Percentiles rank a stretch among this genome's conserved stretches.
phyloP scores from a whole-genome alignment of 2,329 filamentous ascomycete species.

The Dryadomyces quercivorus region DNA sequence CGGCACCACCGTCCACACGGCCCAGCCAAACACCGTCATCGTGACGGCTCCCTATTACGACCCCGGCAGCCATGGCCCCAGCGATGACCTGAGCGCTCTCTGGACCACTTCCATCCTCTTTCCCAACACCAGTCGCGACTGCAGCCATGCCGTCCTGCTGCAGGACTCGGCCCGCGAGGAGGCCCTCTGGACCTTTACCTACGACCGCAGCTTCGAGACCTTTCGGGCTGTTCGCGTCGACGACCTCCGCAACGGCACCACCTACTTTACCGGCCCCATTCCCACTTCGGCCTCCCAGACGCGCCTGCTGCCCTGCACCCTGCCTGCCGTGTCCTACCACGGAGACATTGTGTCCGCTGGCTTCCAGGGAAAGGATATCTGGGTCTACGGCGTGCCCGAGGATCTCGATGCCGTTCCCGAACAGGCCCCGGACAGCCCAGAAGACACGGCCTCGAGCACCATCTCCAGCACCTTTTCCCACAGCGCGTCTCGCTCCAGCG shows the following conservation, averaged over 20 bases:
- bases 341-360: slow-evolving; percentile 64
- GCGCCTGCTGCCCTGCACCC: slow-evolving; percentile 54
- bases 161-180: slow-evolving; percentile 50
- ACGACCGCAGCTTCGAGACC: slow-evolving; percentile 63
- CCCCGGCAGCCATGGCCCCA: slow-evolving; percentile 51
- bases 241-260: slow-evolving; percentile 62
- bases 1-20: slow-evolving; percentile 56
- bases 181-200: slow-evolving; percentile 65
- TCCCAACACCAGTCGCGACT: slow-evolving; percentile 67
- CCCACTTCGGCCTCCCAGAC: slow-evolving; percentile 37
- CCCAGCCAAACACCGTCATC: slow-evolving; percentile 58
- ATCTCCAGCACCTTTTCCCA: slow-evolving; percentile 12
- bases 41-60: slow-evolving; percentile 72
- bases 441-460: background rate
- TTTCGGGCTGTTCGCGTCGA: slow-evolving; percentile 68
- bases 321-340: slow-evolving; percentile 55
- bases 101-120: slow-evolving; percentile 84
- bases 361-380: slow-evolving; percentile 60
- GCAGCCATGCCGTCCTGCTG: slow-evolving; percentile 63
- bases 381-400: slow-evolving; percentile 68
- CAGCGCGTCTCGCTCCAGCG: slow-evolving; percentile 24
- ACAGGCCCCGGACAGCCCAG: background rate
- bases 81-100: slow-evolving; percentile 58
- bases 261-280: slow-evolving; percentile 64
- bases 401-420: slow-evolving; percentile 53